Conservation (phyloP, 2,329 filamentous ascomycete species). For the Fusarium ambrosium region DNA sequence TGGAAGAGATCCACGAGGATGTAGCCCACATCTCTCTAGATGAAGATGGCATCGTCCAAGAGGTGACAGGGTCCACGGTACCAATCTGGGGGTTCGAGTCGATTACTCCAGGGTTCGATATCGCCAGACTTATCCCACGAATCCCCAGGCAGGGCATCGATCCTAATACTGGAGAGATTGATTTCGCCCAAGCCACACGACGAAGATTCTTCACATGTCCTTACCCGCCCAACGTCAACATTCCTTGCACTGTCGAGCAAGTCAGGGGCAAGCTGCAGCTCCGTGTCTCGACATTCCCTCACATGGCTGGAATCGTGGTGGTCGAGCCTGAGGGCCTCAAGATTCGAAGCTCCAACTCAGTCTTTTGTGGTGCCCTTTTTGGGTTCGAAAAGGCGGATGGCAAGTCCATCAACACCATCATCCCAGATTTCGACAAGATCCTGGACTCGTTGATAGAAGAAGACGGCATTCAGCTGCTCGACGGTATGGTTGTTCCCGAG, state of each 20-base stretch:
- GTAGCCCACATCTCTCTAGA: constrained; percentile 83
- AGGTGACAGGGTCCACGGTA: constrained; percentile 80
- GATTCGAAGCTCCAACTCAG: constrained; percentile 93
- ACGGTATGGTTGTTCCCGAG: constrained; percentile 97
- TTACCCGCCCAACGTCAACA: constrained; percentile 81
- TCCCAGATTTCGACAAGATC: constrained; percentile 89
- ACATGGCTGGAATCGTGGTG: constrained; percentile 97
- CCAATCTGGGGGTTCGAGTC: constrained; percentile 87
- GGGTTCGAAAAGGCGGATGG: constrained; percentile 89
- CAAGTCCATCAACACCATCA: constrained; percentile 80
- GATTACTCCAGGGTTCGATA: constrained; percentile 76
- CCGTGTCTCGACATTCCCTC: constrained; percentile 92
- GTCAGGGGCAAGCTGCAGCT: constrained; percentile 78
- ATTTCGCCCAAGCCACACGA: constrained; percentile 80
- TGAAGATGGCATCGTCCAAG: constrained; percentile 80
- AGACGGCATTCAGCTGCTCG: constrained; percentile 84
- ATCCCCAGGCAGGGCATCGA: constrained; percentile 83
- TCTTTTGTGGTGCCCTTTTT: constrained; percentile 93
- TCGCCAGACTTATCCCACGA: constrained; percentile 83
- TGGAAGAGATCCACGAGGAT: constrained; percentile 98
- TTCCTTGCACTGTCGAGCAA: constrained; percentile 86
- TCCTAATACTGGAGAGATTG: constrained; percentile 78
- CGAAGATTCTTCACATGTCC: constrained; percentile 87
- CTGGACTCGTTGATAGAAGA: constrained; percentile 86
- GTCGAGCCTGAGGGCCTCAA: constrained; percentile 82